Percentiles rank a stretch among this genome's conserved stretches.
These are phyloP conservation scores for Neofusicoccum kwambonambiense DNA, from an alignment of 2,329 filamentous ascomycete species.

Conservation along the genomic window DNA sequence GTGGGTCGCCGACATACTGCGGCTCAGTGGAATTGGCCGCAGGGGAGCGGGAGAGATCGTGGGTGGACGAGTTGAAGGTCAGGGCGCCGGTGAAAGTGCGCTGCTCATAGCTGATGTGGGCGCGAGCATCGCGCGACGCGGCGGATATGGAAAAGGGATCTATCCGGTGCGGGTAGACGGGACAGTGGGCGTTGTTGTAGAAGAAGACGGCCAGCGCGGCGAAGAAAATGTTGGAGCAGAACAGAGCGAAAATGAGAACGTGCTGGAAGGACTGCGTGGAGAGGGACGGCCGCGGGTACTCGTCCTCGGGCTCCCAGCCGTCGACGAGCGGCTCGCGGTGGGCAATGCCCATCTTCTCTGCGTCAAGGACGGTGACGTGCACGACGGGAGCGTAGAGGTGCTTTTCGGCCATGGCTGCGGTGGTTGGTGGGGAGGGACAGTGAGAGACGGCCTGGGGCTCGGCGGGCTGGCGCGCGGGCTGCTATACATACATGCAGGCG, in stretches of 20 bases:
- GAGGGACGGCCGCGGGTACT: background rate
- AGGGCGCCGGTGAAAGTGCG: constrained; percentile 4
- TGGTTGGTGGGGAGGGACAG: background rate
- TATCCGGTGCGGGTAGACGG: background rate
- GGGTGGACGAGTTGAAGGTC: background rate
- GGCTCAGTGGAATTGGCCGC: background rate
- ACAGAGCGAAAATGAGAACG: constrained; percentile 17
- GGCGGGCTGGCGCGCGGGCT: background rate
- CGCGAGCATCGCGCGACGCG: background rate
- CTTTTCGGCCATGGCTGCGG: background rate
- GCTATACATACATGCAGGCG: background rate
- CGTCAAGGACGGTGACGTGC: background rate
- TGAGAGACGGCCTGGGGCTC: background rate
- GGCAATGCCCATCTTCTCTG: background rate
- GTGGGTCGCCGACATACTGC: background rate
- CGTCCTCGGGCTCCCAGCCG: background rate
- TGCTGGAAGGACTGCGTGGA: constrained; percentile 6
- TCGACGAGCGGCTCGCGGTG: background rate
- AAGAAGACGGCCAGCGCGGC: constrained; percentile 13
- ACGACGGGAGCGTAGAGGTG: background rate
- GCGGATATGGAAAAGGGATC: constrained; percentile 3
- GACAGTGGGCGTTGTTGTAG: constrained; percentile 15
- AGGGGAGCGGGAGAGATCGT: background rate
- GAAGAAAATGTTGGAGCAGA: constrained; percentile 15
- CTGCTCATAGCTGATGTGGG: constrained; percentile 12